A percentile compares a stretch with the other conserved stretches of the same genome.
Evolutionary conservation across 106 monocot genomes (phyloP).

Genomic region (Dendrobium catenatum): DNA sequence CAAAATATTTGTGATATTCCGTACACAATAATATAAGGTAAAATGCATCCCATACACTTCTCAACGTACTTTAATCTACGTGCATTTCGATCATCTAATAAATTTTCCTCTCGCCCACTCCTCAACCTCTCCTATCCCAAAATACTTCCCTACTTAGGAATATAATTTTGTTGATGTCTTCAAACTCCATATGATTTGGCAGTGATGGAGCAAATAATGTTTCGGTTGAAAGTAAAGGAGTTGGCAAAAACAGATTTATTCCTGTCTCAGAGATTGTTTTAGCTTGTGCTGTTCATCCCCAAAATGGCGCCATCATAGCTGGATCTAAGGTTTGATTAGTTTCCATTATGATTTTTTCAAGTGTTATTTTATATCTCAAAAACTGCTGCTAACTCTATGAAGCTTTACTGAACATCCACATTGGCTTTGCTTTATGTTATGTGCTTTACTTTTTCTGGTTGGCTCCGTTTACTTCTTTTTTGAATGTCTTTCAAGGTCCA

Average conservation of each 20-base stretch:
- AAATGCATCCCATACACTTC: too few species aligned
- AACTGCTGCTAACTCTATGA: neutral
- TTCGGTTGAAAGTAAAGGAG: slow-evolving; percentile 18
- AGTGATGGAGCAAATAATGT: slow-evolving; percentile 33
- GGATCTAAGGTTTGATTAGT: slow-evolving; percentile 61
- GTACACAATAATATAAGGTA: too few species aligned
- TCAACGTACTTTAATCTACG: neutral
- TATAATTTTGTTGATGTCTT: neutral
- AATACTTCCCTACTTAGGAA: too few species aligned
- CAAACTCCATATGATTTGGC: slow-evolving; percentile 1
- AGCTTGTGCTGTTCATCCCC: slow-evolving; percentile 75
- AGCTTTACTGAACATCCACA: neutral
- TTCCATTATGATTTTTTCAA: neutral
- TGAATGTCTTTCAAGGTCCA: too few species aligned
- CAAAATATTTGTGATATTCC: too few species aligned
- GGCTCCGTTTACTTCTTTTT: too few species aligned
- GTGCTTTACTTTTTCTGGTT: too few species aligned
- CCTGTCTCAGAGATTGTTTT: slow-evolving; percentile 33
- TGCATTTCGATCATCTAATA: too few species aligned
- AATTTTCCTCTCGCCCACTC: too few species aligned
- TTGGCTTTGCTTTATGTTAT: neutral
- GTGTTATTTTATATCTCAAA: neutral
- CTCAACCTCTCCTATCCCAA: too few species aligned
- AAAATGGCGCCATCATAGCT: slow-evolving; percentile 64
- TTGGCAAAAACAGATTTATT: slow-evolving; percentile 40